Percentiles rank a stretch among this genome's conserved stretches.
Conservation (phyloP, 352 stramenopile species). For the Peronospora farinosa region DNA sequence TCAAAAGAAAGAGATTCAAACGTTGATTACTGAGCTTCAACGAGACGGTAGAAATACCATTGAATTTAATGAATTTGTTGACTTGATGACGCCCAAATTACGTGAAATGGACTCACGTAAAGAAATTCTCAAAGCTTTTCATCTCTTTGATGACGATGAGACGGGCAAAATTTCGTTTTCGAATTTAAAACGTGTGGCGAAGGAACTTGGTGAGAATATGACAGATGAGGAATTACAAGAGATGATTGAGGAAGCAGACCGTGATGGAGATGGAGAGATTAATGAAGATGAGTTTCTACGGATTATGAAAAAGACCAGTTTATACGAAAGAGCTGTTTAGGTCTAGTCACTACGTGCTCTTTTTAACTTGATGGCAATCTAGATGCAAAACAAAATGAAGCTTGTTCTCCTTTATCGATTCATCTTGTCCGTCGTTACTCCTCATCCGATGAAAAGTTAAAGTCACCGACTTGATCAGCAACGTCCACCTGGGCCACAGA, state of each 20-base stretch:
- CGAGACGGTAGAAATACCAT: slow-evolving; percentile 92
- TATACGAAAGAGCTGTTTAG: slow-evolving; percentile 36
- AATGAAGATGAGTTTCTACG: slow-evolving; percentile 93
- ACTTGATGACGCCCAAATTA: slow-evolving; percentile 97
- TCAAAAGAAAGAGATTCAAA: slow-evolving; percentile 97
- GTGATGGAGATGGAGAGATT: slow-evolving; percentile 94
- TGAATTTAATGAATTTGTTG: slow-evolving; percentile 96
- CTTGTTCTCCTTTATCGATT: slow-evolving; percentile 4
- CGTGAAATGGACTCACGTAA: slow-evolving; percentile 94
- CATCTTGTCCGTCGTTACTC: slow-evolving; percentile 27
- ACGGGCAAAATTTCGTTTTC: slow-evolving; percentile 95
- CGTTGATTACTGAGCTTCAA: slow-evolving; percentile 96
- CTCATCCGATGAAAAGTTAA: slow-evolving; percentile 71
- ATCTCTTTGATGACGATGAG: slow-evolving; percentile 96
- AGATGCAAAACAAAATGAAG: slow-evolving; percentile 10
- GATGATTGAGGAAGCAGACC: slow-evolving; percentile 97
- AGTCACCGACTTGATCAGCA: slow-evolving; percentile 70
- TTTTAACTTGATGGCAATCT: slow-evolving; percentile 1
- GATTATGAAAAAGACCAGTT: slow-evolving; percentile 96
- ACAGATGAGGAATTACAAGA: slow-evolving; percentile 95
- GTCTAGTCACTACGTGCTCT: background rate
- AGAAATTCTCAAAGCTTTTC: slow-evolving; percentile 97
- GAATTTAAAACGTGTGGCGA: slow-evolving; percentile 95
- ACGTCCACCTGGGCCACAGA: slow-evolving; percentile 65
- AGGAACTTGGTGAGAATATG: slow-evolving; percentile 96